Percentiles rank a stretch among this genome's conserved stretches.
phyloP scores from a whole-genome alignment of 257 asterid genomes.

The Nicotiana paniculata region DNA sequence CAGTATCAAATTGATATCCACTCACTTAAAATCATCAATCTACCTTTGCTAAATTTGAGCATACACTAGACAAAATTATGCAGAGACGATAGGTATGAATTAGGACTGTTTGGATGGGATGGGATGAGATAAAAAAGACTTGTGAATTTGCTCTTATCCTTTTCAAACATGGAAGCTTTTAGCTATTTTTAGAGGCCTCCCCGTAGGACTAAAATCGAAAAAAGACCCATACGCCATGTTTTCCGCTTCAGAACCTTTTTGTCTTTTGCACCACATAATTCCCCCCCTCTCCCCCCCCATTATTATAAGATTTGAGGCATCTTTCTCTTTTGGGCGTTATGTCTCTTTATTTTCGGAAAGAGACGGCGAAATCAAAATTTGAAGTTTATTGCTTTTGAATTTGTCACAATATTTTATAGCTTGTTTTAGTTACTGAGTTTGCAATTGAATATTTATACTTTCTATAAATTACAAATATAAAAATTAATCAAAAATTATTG shows the following conservation, averaged over 20 bases:
- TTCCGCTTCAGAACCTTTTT: background rate
- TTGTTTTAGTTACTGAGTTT: too few species aligned
- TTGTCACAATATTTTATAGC: too few species aligned
- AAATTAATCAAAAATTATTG: too few species aligned
- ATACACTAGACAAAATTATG: background rate
- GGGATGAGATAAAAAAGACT: background rate
- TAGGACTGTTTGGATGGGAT: background rate
- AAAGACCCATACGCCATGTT: constrained; percentile 7
- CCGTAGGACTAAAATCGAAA: background rate
- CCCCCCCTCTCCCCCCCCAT: background rate
- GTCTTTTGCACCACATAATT: constrained; percentile 10
- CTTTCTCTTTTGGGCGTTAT: too few species aligned
- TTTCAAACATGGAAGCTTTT: background rate
- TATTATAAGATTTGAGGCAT: too few species aligned
- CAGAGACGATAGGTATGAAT: background rate
- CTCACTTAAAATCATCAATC: background rate
- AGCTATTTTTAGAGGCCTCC: background rate
- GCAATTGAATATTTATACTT: too few species aligned
- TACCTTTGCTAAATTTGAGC: background rate
- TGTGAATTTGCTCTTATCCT: constrained; percentile 15
- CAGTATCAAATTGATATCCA: background rate
- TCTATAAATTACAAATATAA: too few species aligned
- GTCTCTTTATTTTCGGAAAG: too few species aligned
- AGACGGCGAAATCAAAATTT: too few species aligned
- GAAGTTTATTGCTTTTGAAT: too few species aligned